Conservation (phyloP, 2,329 filamentous ascomycete species). For the Cladosporium sp. region DNA sequence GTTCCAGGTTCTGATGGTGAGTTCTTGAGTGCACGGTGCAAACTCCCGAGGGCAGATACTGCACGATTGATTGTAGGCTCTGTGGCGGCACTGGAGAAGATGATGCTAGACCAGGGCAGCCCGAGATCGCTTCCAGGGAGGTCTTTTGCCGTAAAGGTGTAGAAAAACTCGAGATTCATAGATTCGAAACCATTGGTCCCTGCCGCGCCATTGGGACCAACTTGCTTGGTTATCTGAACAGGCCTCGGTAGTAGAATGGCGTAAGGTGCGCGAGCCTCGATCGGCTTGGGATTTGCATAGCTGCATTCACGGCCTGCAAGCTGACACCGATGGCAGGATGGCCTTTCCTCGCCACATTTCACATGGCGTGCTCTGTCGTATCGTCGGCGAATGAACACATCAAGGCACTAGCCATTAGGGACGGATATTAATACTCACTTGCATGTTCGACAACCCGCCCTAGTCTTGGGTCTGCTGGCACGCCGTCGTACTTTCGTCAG, state of each 20-base stretch:
- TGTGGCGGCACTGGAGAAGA: not conserved
- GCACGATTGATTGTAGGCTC: not conserved
- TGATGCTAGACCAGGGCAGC: not conserved
- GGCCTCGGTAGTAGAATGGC: conserved; percentile 1
- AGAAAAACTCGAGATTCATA: conserved; percentile 8
- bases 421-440: not conserved
- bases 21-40: not conserved
- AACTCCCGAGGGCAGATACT: conserved; percentile 1
- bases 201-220: not conserved
- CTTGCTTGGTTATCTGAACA: not conserved
- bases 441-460: conserved; percentile 5
- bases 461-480: conserved; percentile 4
- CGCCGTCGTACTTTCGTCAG: not conserved
- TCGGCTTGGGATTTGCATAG: not conserved
- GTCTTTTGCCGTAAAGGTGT: not conserved
- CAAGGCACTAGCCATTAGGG: no score
- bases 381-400: not conserved
- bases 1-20: not conserved
- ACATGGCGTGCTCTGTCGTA: conserved; percentile 11
- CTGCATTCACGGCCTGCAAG: not conserved
- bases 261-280: not conserved
- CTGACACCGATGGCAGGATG: conserved; percentile 9
- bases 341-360: conserved; percentile 15
- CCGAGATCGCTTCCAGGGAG: conserved; percentile 7
- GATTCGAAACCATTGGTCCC: not conserved